Percentiles rank a stretch among this genome's conserved stretches.
These are phyloP conservation scores for Ensete ventricosum DNA, from an alignment of 176 grass and related monocot species.

Conservation along the genomic window DNA sequence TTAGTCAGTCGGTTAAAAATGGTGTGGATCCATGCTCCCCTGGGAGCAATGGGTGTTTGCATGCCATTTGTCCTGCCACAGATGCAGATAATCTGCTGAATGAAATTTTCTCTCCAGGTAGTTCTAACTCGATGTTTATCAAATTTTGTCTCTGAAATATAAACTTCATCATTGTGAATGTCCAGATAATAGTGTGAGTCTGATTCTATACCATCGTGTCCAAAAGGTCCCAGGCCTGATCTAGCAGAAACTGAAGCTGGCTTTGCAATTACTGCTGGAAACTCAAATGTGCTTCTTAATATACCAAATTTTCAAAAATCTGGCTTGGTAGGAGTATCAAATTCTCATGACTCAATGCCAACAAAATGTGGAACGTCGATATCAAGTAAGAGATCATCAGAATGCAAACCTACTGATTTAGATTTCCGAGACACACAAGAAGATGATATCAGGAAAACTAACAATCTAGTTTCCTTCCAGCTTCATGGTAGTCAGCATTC, in stretches of 20 bases:
- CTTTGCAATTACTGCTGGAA: slow-evolving; percentile 18
- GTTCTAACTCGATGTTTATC: neutral
- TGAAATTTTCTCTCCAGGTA: slow-evolving; percentile 10
- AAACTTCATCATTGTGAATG: slow-evolving; percentile 21
- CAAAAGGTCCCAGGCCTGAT: slow-evolving; percentile 24
- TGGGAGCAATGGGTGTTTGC: neutral
- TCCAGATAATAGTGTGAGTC: slow-evolving; percentile 1
- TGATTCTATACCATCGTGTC: neutral
- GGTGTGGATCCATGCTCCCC: neutral
- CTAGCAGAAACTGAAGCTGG: slow-evolving; percentile 26
- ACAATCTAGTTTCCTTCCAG: slow-evolving; percentile 16
- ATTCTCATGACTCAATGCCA: slow-evolving; percentile 12
- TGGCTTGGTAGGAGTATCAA: slow-evolving; percentile 21
- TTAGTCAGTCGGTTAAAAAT: neutral
- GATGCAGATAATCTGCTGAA: neutral
- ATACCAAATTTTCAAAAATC: slow-evolving; percentile 28
- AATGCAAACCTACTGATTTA: neutral
- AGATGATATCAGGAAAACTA: neutral
- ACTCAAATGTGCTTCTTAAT: neutral
- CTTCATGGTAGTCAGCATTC: neutral
- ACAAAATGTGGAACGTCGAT: slow-evolving; percentile 6
- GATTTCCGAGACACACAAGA: neutral
- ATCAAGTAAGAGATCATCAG: slow-evolving; percentile 1
- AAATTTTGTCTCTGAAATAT: slow-evolving; percentile 15
- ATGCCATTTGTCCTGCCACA: neutral